phyloP scores from a whole-genome alignment of 306 rosid species.

The Cucumis hystrix region DNA sequence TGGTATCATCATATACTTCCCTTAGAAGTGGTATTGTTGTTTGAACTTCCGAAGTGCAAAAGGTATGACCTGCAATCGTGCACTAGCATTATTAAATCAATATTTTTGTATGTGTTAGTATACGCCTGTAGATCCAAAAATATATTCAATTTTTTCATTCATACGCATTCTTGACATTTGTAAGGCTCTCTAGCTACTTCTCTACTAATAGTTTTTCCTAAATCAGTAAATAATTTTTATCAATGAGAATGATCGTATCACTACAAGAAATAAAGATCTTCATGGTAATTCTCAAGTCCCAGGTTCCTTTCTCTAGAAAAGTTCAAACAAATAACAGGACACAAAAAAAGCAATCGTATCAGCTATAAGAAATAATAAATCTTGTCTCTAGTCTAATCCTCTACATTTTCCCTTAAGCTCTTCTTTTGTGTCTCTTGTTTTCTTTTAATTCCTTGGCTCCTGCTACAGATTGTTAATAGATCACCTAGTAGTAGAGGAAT shows the following conservation, averaged over 20 bases:
- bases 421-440: neutral
- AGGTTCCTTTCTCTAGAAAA: neutral
- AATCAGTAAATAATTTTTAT: neutral
- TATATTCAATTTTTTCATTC: neutral
- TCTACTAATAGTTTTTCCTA: neutral
- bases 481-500: neutral
- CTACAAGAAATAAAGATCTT: neutral
- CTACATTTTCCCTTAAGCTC: neutral
- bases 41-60: constrained; percentile 61
- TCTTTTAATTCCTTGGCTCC: neutral
- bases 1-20: constrained; percentile 63
- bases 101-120: neutral
- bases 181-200: neutral
- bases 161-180: neutral
- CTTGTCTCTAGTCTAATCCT: neutral
- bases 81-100: neutral
- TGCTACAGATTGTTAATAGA: neutral
- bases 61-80: constrained; percentile 38
- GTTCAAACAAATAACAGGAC: neutral
- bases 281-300: neutral
- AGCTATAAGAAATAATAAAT: neutral
- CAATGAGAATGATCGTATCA: neutral
- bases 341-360: neutral
- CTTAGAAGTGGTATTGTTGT: constrained; percentile 50
- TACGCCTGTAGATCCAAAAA: constrained; percentile 5